Base-by-base conservation (phyloP, 2,329 filamentous ascomycete genomes). In the Clarireedia hainanense region DNA sequence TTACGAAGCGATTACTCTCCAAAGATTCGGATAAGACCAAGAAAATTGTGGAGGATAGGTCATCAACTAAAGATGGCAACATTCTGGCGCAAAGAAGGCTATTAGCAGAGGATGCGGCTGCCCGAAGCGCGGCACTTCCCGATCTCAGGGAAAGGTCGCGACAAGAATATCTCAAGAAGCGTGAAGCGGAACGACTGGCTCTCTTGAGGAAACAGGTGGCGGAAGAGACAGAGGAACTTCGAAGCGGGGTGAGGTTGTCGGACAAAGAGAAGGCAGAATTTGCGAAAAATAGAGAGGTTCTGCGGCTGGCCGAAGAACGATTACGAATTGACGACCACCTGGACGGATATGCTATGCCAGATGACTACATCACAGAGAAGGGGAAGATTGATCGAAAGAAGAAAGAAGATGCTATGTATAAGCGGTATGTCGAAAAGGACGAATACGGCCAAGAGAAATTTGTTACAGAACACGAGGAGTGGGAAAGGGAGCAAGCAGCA, bases 361-460 rank as follows among this genome's bases (percentile, higher is more conserved):
- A 96, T 61, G 91, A 96, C 69, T 96, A 96, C 68, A 92, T 96
- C 60, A 96, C 89, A 0, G 91, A 95, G 69, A 91, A 92, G 72
- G 91, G 90, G 23, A 94, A 95, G 67, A 85, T 95, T 60, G 88
- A 95, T 68, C 80, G 80, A 63, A 91, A 88, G 69, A 88, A 88
- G 69, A 97, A 97, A 69, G 83, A 94, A 60, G 89, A 95, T 24
- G 89, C 89, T 0, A 78, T 99, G 10, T 96, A 95, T 73, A 91
- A 90, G 69, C 83, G 91, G 50, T 92, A 96, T 64, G 85, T 96
- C 3, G 91, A 96, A 60, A 81, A 82, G 58, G 91, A 95, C 64
- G 89, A 95, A 65, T 86, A 86, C 64, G 91, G 91, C 4, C 85
- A 94, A 61, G 92, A 96, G 69, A 86, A 86, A 64, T 95, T 90